Percentiles rank a stretch among this genome's conserved stretches.
Evolutionary conservation across 345 rosid species (phyloP).

Genomic region (Rubroshorea leprosula): DNA sequence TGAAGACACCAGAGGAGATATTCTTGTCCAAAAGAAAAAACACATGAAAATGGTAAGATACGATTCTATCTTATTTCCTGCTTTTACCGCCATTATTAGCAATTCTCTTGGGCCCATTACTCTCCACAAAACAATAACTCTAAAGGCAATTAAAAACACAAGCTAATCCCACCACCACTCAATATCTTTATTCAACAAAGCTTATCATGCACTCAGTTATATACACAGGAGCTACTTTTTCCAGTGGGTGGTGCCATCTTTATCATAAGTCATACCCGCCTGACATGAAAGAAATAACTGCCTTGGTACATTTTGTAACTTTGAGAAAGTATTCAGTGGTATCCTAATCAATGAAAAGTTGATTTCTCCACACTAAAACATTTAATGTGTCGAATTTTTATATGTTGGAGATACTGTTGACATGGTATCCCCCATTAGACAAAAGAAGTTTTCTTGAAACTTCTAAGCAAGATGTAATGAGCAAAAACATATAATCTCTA

Average conservation of each 20-base stretch:
- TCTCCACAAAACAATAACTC: slow-evolving; percentile 23
- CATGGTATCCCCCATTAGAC: too few relatives aligned
- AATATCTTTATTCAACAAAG: slow-evolving; percentile 21
- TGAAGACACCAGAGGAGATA: slow-evolving; percentile 33
- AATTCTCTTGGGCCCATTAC: slow-evolving; percentile 28
- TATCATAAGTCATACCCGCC: slow-evolving; percentile 14
- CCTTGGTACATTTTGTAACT: too few relatives aligned
- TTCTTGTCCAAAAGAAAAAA: slow-evolving; percentile 27
- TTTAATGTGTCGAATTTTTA: too few relatives aligned
- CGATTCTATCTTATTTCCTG: slow-evolving; percentile 22
- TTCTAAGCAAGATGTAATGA: too few relatives aligned
- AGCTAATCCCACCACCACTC: slow-evolving; percentile 36
- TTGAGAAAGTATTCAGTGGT: too few relatives aligned
- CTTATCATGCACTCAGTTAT: slow-evolving; percentile 29
- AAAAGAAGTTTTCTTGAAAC: too few relatives aligned
- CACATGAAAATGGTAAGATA: slow-evolving; percentile 26
- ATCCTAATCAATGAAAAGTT: background rate
- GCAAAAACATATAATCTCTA: too few relatives aligned
- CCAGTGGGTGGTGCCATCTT: slow-evolving; percentile 9
- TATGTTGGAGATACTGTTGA: too few relatives aligned
- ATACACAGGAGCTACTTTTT: slow-evolving; percentile 12
- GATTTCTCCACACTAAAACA: too few relatives aligned
- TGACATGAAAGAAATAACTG: slow-evolving; percentile 19
- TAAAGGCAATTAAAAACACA: slow-evolving; percentile 19
- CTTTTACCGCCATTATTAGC: slow-evolving; percentile 41